Evolutionary conservation across 2,329 filamentous ascomycete genomes (phyloP).

Genomic region (Monosporascus sp.): DNA sequence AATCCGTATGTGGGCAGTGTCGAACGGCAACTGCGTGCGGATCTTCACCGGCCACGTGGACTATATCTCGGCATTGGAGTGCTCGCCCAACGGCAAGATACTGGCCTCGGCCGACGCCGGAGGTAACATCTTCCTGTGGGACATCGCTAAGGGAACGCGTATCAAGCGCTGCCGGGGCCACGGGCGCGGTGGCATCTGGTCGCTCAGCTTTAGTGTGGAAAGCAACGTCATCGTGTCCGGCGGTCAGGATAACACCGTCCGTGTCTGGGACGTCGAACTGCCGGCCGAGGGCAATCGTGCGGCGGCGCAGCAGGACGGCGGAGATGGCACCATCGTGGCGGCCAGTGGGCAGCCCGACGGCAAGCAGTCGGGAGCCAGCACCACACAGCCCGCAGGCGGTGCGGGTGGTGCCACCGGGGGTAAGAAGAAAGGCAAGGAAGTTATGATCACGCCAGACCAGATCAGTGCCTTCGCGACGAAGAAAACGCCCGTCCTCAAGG

Average conservation of each 20-base stretch:
- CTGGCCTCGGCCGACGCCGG: slow-evolving; percentile 86
- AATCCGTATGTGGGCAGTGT: slow-evolving; percentile 95
- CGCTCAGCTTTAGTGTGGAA: slow-evolving; percentile 87
- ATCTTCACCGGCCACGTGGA: slow-evolving; percentile 90
- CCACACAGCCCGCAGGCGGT: slow-evolving; percentile 24
- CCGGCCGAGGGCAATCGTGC: slow-evolving; percentile 52
- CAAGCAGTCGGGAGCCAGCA: slow-evolving; percentile 21
- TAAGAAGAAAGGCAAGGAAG: slow-evolving; percentile 84
- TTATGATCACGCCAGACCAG: slow-evolving; percentile 85
- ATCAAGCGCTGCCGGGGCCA: slow-evolving; percentile 94
- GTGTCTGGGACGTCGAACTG: slow-evolving; percentile 85
- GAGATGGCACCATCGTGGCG: slow-evolving; percentile 36
- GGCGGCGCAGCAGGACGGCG: slow-evolving; percentile 30
- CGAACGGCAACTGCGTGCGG: slow-evolving; percentile 78
- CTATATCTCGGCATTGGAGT: slow-evolving; percentile 78
- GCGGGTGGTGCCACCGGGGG: slow-evolving; percentile 19
- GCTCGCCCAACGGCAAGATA: slow-evolving; percentile 80
- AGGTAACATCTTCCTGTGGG: slow-evolving; percentile 92
- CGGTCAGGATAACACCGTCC: slow-evolving; percentile 86
- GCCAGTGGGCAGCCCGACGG: slow-evolving; percentile 36
- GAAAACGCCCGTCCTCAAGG: slow-evolving; percentile 90
- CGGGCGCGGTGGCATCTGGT: slow-evolving; percentile 89
- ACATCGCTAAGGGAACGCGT: slow-evolving; percentile 76
- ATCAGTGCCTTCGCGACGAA: slow-evolving; percentile 94
- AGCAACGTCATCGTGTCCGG: slow-evolving; percentile 86